These are phyloP conservation scores for Suillus cothurnatus DNA, from an alignment of 768 basidiomycete species.

Conservation along the genomic window DNA sequence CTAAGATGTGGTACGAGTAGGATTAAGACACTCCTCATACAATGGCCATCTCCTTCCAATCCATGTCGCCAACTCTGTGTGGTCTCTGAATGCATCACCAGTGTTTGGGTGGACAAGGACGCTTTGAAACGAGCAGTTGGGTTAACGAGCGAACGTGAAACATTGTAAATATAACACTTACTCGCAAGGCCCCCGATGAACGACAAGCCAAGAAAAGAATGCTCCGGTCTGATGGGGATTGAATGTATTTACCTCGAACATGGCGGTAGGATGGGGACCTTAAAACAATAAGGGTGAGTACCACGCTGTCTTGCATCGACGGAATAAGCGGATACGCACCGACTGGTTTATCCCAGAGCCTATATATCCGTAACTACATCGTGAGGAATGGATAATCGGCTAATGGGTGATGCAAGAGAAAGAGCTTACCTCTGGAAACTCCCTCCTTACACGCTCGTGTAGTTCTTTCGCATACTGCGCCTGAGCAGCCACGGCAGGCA, in stretches of 20 bases:
- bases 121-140: conserved; percentile 20
- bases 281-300: background rate
- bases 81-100: conserved; percentile 53
- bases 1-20: too few species aligned
- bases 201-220: conserved; percentile 66
- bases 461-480: conserved; percentile 52
- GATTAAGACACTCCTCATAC: conserved; percentile 40
- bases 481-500: conserved; percentile 47
- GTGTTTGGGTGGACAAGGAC: conserved; percentile 77
- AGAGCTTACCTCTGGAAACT: conserved; percentile 64
- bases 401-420: background rate
- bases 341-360: conserved; percentile 62
- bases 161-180: conserved; percentile 36
- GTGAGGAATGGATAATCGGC: conserved; percentile 3
- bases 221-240: conserved; percentile 70
- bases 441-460: conserved; percentile 60
- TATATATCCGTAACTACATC: conserved; percentile 59
- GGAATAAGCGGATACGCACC: conserved; percentile 39
- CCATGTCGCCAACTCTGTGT: conserved; percentile 66
- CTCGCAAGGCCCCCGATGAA: conserved; percentile 73
- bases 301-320: conserved; percentile 1
- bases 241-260: conserved; percentile 74
- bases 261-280: conserved; percentile 71
- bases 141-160: conserved; percentile 7
- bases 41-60: conserved; percentile 66